Evolutionary conservation across 768 basidiomycete genomes (phyloP), one percentile per base, ranked within the genome.

Genomic region (Leucocoprinus birnbaumii): DNA sequence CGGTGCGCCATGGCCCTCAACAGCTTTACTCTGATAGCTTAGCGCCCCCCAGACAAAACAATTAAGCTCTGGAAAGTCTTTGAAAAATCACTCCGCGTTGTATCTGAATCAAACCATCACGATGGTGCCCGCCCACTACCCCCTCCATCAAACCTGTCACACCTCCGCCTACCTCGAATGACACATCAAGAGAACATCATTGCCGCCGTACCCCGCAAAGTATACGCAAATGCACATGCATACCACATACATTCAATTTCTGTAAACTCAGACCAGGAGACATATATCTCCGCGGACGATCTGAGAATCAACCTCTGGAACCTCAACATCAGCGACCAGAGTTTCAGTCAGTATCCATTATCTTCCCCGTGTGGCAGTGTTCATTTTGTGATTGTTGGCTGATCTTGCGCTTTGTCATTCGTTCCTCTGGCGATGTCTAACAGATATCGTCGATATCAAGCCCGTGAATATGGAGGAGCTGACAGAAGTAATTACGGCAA

Each of bases 51-150:
- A 99, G 97, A 99, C 80, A 99, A 99, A 78, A 99, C 97, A 31
- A 97, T 99, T 78, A 99, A 99, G 70, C 85, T 98, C 53, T 99
- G 97, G 97, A 98, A 99, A 70, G 95, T 99, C n/a, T 98, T 98
- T 59, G 97, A 98, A 76, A 98, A 98, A 75, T 89, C 89, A 37
- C 78, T 99, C 65, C 88, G 89, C 62, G 92, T 98, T 42, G 95
- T 99, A 37, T 87, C 95, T 18, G 94, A 98, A 78, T 97, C 94
- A 67, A 98, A 98, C 71, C 87, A 96, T 60, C 81, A 83, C 61
- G 89, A 91, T 67, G 90, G 89, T 31, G 84, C 87, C 62, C 85
- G 84, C 50, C 75, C 83, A 21, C 69, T 88, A 48, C 80, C 89
- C 22, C 78, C 85, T 59, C 91, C 87, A 26, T 75, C 75, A 18